Base-by-base conservation (phyloP, 2,329 filamentous ascomycete species). In the Pseudopyricularia javanii region DNA sequence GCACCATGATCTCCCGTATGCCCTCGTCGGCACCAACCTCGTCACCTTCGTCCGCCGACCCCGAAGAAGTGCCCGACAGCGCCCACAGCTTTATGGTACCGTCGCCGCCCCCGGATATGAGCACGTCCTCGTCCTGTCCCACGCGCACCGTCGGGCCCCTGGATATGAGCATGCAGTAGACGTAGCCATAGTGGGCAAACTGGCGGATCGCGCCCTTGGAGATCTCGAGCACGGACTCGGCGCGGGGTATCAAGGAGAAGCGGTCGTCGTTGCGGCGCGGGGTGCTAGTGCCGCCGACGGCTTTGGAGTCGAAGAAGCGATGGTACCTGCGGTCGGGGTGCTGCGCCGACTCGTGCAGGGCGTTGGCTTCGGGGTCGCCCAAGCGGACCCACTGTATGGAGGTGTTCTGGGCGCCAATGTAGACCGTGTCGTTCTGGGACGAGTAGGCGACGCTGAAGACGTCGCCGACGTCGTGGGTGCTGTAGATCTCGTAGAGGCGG, bases 371-470 rank as follows among this genome's bases (percentile, higher is more conserved):
- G 24, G 80, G 77, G 57, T 88, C 79, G 60, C 80, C 80, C 53
- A 95, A 71, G 58, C 83, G 78, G 60, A 89, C 86, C 93, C 93
- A 98, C 74, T 95, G 91, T 51, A 96, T 93, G 37, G 86, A 89
- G 7, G 90, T 93, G 63, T 97, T 96, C 64, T 97, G 93, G 1
- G 90, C 88, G 54, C 93, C 93, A 45, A 95, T 79, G 66, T 95
- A 97, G 4, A 95, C 78, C 0, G 86, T 95, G 59, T 91, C 80
- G 61, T 88, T 75, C 59, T 82, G 78, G 7, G 82, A 72, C 4
- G 90, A 95, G 67, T 95, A 96, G 1, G 85, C 86, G n/a, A 95
- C 84, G 60, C 89, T 95, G 66, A 97, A 97, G 55, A 98, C 82
- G 70, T 98, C 93, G 55, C 93, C 93, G 40, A 95, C 87, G 61